Conservation (phyloP, 1,284 basidiomycete species). For the Trichosporon inkin region DNA sequence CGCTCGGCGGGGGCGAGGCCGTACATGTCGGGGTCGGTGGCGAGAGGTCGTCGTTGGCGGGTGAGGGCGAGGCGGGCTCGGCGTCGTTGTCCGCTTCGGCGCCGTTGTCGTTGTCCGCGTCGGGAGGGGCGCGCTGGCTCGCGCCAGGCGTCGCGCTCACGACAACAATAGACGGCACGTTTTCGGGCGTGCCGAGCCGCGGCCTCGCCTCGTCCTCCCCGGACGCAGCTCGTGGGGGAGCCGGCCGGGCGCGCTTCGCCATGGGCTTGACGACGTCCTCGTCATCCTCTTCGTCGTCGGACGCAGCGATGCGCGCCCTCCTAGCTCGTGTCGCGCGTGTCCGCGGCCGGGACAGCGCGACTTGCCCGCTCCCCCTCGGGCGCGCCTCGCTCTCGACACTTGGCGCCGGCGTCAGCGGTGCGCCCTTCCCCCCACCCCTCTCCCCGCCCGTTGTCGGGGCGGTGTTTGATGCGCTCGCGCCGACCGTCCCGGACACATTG, state of each 20-base stretch:
- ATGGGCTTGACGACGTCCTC: conserved; percentile 2
- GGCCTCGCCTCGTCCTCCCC: background rate
- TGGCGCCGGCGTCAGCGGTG: conserved; percentile 3
- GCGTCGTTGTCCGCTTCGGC: background rate
- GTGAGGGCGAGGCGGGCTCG: background rate
- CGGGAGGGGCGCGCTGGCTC: background rate
- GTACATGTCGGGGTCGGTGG: no score
- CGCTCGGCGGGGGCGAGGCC: no score
- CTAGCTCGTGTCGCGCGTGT: conserved; percentile 7
- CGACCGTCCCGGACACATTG: background rate
- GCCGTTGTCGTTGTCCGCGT: background rate
- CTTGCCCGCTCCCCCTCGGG: conserved; percentile 36
- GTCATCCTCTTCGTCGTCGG: conserved; percentile 5
- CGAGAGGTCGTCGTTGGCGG: conserved; percentile 15
- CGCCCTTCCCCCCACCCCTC: background rate
- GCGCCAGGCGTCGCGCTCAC: conserved; percentile 2
- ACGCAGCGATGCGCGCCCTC: conserved; percentile 26
- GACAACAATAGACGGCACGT: conserved; percentile 3
- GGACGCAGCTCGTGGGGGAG: background rate
- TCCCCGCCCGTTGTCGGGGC: background rate
- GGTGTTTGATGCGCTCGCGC: background rate
- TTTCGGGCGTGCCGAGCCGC: background rate
- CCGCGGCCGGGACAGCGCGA: conserved; percentile 34
- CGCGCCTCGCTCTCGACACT: conserved; percentile 5
- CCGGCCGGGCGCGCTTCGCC: background rate